Conservation (phyloP, 805 yeast species). For the Jamesozyma jinghongensis region DNA sequence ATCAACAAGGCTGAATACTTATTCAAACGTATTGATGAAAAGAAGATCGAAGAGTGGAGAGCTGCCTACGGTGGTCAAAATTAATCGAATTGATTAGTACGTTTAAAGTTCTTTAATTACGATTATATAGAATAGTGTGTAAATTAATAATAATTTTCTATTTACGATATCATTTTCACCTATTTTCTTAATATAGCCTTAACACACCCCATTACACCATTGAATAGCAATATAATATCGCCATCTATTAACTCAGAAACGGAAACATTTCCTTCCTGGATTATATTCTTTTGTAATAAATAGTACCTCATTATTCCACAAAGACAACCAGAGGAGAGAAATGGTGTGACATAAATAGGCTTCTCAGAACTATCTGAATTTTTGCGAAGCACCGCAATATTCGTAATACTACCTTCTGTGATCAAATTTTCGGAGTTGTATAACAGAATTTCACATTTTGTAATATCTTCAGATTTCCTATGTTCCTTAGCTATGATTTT, state of each 20-base stretch:
- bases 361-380: slow-evolving; percentile 6
- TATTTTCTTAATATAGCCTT: slow-evolving; percentile 40
- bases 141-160: background rate
- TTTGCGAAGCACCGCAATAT: slow-evolving; percentile 49
- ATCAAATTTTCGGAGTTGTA: slow-evolving; percentile 51
- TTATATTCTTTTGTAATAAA: slow-evolving; percentile 43
- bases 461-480: slow-evolving; percentile 18
- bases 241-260: slow-evolving; percentile 48
- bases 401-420: slow-evolving; percentile 78
- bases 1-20: slow-evolving; percentile 86
- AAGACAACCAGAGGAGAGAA: slow-evolving; percentile 67
- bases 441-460: slow-evolving; percentile 56
- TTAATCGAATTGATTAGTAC: no score
- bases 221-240: slow-evolving; percentile 62
- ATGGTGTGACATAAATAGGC: slow-evolving; percentile 67
- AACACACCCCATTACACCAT: slow-evolving; percentile 76
- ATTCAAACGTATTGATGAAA: slow-evolving; percentile 86
- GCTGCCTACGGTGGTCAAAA: slow-evolving; percentile 68
- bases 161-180: background rate
- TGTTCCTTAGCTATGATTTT: slow-evolving; percentile 25
- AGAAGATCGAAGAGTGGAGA: slow-evolving; percentile 82
- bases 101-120: background rate
- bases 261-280: slow-evolving; percentile 42
- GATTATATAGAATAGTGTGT: background rate
- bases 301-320: slow-evolving; percentile 73